Base-by-base conservation (phyloP, 1,139 yeast species). In the Groenewaldozyma auringiensis region DNA sequence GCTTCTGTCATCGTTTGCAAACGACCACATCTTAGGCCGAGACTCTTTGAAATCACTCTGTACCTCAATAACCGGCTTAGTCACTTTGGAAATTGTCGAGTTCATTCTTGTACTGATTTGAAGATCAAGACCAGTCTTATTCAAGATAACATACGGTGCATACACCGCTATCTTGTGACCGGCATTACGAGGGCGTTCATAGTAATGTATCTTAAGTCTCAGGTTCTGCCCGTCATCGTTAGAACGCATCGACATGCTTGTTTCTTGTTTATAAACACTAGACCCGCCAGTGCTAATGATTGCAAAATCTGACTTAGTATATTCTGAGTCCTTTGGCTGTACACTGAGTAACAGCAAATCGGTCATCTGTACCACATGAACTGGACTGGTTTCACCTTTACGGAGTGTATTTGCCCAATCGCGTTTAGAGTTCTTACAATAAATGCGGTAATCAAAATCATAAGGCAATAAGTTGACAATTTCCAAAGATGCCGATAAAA, bases 391-490 rank as follows among this genome's bases (percentile, higher is more conserved):
- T 4, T 72, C 77, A 2, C 96, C 95, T 55, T 77, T 78, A 38
- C 69, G 65, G 40, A 92, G 67, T 13, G 64, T 59, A 20, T 82
- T 83, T 49, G 71, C 74, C 83, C 92, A 82, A 50, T 82, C 94
- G 51, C 75, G 74, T 47, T 76, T 77, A n/a, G 81, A 70, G 20
- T 78, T 79, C 58, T 86, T 85, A 60, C 87, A 94, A 60, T 83
- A 86, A 18, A 94, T 71, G 47, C 86, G 70, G 63, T 83, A 88
- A 20, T 76, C 71, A 44, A 89, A 67, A 55, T 87, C 95, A 59
- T 76, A 85, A 0, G 99, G 98, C 43, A 94, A 65, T 47, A 87
- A 68, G 56, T 94, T 94, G 55, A 84, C 89, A 51, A 94, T 72
- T 55, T 85, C 87, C 35, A 94, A 67, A 0, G 98, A 97, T 0